Evolutionary conservation across 169 alveolate species (phyloP), one percentile per base, ranked within the genome.

Genomic region (Eimeria brunetti): DNA sequence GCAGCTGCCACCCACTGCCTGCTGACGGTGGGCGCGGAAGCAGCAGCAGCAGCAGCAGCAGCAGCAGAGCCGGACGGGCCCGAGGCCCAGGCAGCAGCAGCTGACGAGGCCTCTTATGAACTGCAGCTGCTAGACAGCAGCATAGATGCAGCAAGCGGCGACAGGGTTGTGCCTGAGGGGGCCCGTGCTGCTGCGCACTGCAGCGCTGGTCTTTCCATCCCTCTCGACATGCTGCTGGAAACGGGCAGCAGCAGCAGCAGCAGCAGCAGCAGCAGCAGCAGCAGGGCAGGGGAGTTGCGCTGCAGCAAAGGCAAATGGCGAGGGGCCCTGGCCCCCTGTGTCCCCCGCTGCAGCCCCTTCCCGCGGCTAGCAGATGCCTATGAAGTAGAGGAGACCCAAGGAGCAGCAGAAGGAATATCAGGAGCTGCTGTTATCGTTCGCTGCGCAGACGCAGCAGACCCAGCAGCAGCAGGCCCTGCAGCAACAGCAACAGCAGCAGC

Each of bases 281-380:
- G n/a, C n/a, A n/a, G n/a, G n/a, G 91, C 91, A 24, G 91, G 91
- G 20, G 78, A 20, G 58, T 64, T 91, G 41, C 44, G 30, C 27
- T 91, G 95, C 49, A 30, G 27, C 12, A 64, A 67, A 30, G 95
- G 95, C n/a, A 53, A 69, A 33, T 91, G 95, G 95, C 24, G 60
- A 8, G 89, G 95, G 85, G 30, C 38, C 36, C 78, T 91, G 46
- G 51, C 92, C 14, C 88, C 76, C n/a, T 94, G 96, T 41, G 84
- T 81, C 24, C 88, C 93, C 27, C 76, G 71, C 41, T 94, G 96
- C 73, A 90, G 96, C 51, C 80, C 80, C 11, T 94, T 44, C 36
- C 96, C 96, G 20, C 71, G 30, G 41, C 71, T 94, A 44, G 95
- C 88, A 9, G 93, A 81, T 20, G 96, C 96, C 22, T 94, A 94